Conservation (phyloP, 305 asterid genomes). For the Fraxinus xanthoxyloides region DNA sequence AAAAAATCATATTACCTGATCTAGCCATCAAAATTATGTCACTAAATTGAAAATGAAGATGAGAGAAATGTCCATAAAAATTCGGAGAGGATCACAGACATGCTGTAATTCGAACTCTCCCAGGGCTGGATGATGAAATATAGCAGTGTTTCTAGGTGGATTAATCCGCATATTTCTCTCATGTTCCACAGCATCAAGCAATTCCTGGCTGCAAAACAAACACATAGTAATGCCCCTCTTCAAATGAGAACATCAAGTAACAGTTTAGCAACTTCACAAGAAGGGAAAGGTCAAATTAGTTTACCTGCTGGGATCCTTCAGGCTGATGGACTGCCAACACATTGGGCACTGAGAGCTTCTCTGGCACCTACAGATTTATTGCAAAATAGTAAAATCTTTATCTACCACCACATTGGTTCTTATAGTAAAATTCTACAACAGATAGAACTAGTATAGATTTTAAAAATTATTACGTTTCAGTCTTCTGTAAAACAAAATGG, state of each 20-base stretch:
- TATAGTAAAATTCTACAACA: background rate
- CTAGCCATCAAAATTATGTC: background rate
- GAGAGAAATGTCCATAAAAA: background rate
- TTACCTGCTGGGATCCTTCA: slow-evolving; percentile 81
- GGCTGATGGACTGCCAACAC: slow-evolving; percentile 83
- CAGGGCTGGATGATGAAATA: slow-evolving; percentile 57
- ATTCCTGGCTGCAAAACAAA: slow-evolving; percentile 51
- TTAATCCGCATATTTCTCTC: slow-evolving; percentile 51
- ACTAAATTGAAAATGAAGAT: background rate
- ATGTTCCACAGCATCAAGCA: slow-evolving; percentile 57
- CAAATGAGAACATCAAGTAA: slow-evolving; percentile 1
- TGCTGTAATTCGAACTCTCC: slow-evolving; percentile 59
- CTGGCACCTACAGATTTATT: slow-evolving; percentile 61
- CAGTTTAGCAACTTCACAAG: background rate
- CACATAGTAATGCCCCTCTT: slow-evolving; percentile 10
- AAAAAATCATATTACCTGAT: background rate
- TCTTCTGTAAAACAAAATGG: background rate
- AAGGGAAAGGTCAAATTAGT: background rate
- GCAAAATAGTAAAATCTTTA: slow-evolving; percentile 6
- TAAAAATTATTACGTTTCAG: background rate
- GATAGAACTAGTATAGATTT: background rate
- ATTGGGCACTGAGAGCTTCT: slow-evolving; percentile 91
- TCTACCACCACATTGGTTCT: background rate
- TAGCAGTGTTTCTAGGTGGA: slow-evolving; percentile 53
- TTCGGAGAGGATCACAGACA: slow-evolving; percentile 25